A percentile compares a stretch with the other conserved stretches of the same genome.
Conservation (phyloP, 2,329 filamentous ascomycete species). For the Clonostachys byssicola region DNA sequence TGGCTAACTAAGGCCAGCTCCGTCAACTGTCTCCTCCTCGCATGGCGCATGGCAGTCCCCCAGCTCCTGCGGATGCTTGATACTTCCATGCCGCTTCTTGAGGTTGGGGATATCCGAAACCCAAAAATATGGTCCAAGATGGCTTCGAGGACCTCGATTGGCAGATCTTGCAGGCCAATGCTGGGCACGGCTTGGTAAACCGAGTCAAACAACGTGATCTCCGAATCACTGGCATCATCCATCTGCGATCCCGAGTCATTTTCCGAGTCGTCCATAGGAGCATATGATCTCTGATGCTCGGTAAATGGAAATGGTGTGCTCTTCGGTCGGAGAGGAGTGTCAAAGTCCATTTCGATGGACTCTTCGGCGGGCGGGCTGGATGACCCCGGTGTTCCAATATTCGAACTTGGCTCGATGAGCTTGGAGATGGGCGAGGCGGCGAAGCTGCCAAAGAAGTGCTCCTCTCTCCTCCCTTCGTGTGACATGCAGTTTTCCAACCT, state of each 20-base stretch:
- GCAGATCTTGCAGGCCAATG: constrained; percentile 34
- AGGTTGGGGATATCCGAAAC: constrained; percentile 58
- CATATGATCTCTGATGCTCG: constrained; percentile 33
- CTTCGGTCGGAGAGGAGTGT: constrained; percentile 38
- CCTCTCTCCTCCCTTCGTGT: background rate
- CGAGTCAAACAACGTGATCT: constrained; percentile 2
- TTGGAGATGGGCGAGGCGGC: background rate
- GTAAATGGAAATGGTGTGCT: constrained; percentile 57
- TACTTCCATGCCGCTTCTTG: constrained; percentile 49
- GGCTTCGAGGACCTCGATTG: constrained; percentile 67
- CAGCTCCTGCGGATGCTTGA: constrained; percentile 45
- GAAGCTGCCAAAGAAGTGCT: constrained; percentile 2
- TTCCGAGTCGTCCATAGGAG: constrained; percentile 17
- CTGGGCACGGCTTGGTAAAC: background rate
- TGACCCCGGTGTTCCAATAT: background rate
- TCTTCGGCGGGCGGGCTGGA: background rate
- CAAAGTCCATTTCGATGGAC: background rate
- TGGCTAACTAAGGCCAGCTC: constrained; percentile 58
- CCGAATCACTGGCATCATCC: constrained; percentile 4
- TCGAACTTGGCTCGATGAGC: background rate
- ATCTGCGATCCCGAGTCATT: constrained; percentile 9
- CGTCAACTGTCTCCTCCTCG: constrained; percentile 62
- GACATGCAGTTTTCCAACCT: background rate
- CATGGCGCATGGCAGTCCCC: constrained; percentile 65
- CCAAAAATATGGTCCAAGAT: constrained; percentile 70